phyloP scores from a whole-genome alignment of 148 eudicot species.

The Talinum fruticosum region DNA sequence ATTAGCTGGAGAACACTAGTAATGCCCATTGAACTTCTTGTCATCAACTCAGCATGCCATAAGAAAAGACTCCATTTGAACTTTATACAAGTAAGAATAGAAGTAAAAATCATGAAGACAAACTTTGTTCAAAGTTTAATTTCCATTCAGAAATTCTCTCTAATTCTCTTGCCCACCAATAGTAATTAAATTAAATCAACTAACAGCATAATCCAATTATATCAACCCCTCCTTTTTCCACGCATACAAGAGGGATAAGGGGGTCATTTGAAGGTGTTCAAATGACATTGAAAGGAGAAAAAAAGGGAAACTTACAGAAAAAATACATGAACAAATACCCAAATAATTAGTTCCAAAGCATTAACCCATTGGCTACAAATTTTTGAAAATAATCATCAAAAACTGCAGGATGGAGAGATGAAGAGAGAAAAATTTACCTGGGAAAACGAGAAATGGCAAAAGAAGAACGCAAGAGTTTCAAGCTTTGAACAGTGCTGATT shows the following conservation, averaged over 20 bases:
- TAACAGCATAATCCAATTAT: background rate
- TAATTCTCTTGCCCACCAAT: background rate
- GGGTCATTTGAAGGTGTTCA: background rate
- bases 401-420: background rate
- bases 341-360: background rate
- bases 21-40: no score
- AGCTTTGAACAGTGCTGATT: background rate
- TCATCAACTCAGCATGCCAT: no score
- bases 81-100: no score
- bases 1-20: background rate
- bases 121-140: no score
- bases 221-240: no score
- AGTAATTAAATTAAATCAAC: background rate
- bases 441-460: background rate
- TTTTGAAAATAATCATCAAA: background rate
- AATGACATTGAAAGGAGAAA: background rate
- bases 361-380: background rate
- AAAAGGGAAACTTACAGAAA: background rate
- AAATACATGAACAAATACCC: background rate
- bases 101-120: background rate
- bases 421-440: background rate
- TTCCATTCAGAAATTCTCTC: no score
- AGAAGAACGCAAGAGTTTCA: background rate
- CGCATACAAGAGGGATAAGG: background rate
- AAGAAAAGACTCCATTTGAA: no score